Conservation (phyloP, 2,329 filamentous ascomycete genomes). For the Pseudophaeomoniella oleicola region DNA sequence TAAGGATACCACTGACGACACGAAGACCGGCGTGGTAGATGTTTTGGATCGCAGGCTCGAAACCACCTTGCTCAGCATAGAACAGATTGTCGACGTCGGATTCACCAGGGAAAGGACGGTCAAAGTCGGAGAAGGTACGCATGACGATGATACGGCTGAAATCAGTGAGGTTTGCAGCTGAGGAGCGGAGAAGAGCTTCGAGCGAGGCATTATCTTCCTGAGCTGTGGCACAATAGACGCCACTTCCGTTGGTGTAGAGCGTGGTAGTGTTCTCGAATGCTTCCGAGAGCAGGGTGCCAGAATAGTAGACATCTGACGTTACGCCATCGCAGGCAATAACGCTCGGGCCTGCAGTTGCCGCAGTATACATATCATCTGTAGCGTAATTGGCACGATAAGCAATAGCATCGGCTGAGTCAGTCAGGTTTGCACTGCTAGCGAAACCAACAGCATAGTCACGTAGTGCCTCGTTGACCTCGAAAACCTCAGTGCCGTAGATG, state of each 20-base stretch:
- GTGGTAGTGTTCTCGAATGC: slow-evolving; percentile 51
- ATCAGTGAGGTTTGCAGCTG: slow-evolving; percentile 43
- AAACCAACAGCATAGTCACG: slow-evolving; percentile 38
- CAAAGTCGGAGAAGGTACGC: slow-evolving; percentile 57
- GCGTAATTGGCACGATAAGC: slow-evolving; percentile 42
- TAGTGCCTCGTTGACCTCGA: slow-evolving; percentile 48
- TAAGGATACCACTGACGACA: slow-evolving; percentile 49
- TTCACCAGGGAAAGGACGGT: slow-evolving; percentile 47
- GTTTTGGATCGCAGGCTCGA: slow-evolving; percentile 48
- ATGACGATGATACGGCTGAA: slow-evolving; percentile 54
- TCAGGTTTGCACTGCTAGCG: slow-evolving; percentile 37
- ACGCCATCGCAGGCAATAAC: slow-evolving; percentile 53
- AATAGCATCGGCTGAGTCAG: slow-evolving; percentile 33
- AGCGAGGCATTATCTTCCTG: slow-evolving; percentile 61
- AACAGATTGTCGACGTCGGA: slow-evolving; percentile 46
- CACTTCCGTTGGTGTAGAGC: slow-evolving; percentile 53
- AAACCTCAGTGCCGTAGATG: slow-evolving; percentile 56
- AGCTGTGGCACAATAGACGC: slow-evolving; percentile 54
- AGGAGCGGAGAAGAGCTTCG: slow-evolving; percentile 48
- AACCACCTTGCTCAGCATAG: slow-evolving; percentile 47
- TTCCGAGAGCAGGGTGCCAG: slow-evolving; percentile 43
- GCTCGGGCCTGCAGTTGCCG: slow-evolving; percentile 32
- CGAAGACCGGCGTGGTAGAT: slow-evolving; percentile 51
- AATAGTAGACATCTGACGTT: slow-evolving; percentile 60
- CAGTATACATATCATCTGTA: slow-evolving; percentile 19